phyloP scores from a whole-genome alignment of 2,329 filamentous ascomycete species.

The Coniochaeta sp. region DNA sequence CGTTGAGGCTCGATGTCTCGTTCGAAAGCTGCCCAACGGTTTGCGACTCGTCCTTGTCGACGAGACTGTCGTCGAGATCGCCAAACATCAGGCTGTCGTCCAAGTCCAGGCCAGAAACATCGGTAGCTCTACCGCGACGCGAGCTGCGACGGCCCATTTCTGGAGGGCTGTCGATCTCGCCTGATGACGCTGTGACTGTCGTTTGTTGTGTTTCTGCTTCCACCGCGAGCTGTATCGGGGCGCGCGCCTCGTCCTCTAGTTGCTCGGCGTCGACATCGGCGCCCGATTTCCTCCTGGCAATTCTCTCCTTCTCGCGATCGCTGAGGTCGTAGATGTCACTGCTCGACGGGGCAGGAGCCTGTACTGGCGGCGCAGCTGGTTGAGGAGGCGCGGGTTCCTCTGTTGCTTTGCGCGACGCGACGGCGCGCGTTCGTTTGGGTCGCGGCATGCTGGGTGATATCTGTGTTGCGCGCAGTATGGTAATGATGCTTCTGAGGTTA shows the following conservation, averaged over 20 bases:
- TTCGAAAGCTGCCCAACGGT: conserved; percentile 28
- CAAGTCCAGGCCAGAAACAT: conserved; percentile 40
- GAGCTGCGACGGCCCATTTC: conserved; percentile 30
- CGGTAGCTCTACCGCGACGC: conserved; percentile 19
- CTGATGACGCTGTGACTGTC: conserved; percentile 6
- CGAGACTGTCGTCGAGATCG: conserved; percentile 30
- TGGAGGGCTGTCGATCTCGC: conserved; percentile 14
- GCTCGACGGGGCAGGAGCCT: conserved; percentile 9
- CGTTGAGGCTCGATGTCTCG: conserved; percentile 38
- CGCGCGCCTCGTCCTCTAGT: not conserved
- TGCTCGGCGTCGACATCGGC: not conserved
- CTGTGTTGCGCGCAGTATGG: not conserved
- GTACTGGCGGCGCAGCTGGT: conserved; percentile 4
- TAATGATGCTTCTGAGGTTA: not conserved
- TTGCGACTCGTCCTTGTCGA: conserved; percentile 24
- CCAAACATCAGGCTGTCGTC: conserved; percentile 43
- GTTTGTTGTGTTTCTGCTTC: conserved; percentile 19
- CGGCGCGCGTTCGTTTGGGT: conserved; percentile 23
- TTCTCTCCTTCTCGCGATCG: conserved; percentile 23
- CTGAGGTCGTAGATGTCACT: conserved; percentile 28
- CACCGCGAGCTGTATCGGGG: not conserved
- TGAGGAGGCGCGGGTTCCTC: conserved; percentile 4
- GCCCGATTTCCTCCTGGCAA: conserved; percentile 12
- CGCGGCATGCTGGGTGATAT: conserved; percentile 18
- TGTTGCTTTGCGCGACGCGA: conserved; percentile 10